Evolutionary conservation across 2,329 filamentous ascomycete genomes (phyloP).

Genomic region (Fusarium sp.): DNA sequence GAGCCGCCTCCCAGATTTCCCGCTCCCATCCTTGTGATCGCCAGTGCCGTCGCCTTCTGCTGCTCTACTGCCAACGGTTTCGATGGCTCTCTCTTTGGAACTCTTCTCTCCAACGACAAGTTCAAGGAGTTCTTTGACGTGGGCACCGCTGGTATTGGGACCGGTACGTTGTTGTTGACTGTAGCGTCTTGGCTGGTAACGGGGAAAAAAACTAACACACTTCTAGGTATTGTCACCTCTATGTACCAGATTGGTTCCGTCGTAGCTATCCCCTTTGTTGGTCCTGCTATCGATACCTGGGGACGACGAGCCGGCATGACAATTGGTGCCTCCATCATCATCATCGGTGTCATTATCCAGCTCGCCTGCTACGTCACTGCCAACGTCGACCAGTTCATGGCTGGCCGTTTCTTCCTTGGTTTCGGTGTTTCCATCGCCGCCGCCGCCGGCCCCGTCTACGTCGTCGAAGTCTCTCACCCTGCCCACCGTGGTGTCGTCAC

Average conservation of each 20-base stretch:
- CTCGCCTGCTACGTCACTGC: slow-evolving; percentile 50
- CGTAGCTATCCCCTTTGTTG: slow-evolving; percentile 61
- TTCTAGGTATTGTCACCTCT: slow-evolving; percentile 42
- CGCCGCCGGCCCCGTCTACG: slow-evolving; percentile 61
- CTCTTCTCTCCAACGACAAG: slow-evolving; percentile 59
- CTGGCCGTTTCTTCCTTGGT: slow-evolving; percentile 70
- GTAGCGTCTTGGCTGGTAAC: background rate
- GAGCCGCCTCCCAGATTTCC: slow-evolving; percentile 42
- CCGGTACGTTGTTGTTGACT: slow-evolving; percentile 24
- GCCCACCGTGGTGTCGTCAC: slow-evolving; percentile 64
- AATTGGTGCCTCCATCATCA: slow-evolving; percentile 57
- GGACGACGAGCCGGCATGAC: slow-evolving; percentile 62
- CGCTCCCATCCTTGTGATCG: slow-evolving; percentile 35
- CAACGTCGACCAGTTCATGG: slow-evolving; percentile 58
- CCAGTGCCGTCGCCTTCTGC: slow-evolving; percentile 45
- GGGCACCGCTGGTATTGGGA: slow-evolving; percentile 38
- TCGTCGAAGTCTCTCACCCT: slow-evolving; percentile 61
- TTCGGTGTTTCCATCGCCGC: slow-evolving; percentile 65
- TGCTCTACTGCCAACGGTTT: slow-evolving; percentile 48
- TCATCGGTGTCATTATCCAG: slow-evolving; percentile 60
- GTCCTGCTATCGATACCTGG: slow-evolving; percentile 61
- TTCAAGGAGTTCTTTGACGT: slow-evolving; percentile 63
- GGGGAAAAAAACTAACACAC: background rate
- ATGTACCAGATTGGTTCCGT: slow-evolving; percentile 66
- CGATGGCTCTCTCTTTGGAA: slow-evolving; percentile 64